Percentiles rank a stretch among this genome's conserved stretches.
These are phyloP conservation scores for Podosphaera fusca DNA, from an alignment of 2,329 filamentous ascomycete species.

Conservation along the genomic window DNA sequence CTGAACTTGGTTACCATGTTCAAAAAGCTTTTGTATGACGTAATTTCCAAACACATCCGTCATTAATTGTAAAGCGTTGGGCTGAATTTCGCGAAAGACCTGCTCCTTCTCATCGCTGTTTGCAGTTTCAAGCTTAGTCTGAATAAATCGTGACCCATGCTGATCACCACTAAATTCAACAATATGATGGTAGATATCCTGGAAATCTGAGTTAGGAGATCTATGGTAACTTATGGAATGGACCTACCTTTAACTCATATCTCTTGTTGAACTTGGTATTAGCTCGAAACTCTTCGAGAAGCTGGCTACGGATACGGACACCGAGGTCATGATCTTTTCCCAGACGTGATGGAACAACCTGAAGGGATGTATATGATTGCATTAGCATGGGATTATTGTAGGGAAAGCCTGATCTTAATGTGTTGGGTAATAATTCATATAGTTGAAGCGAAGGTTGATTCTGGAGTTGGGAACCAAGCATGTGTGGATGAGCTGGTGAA, in stretches of 20 bases:
- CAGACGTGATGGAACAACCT: slow-evolving; percentile 12
- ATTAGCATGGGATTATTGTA: slow-evolving; percentile 17
- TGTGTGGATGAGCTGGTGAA: slow-evolving; percentile 14
- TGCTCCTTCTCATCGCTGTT: slow-evolving; percentile 91
- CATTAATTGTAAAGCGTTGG: slow-evolving; percentile 73
- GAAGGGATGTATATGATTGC: slow-evolving; percentile 9
- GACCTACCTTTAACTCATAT: slow-evolving; percentile 51
- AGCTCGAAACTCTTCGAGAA: slow-evolving; percentile 60
- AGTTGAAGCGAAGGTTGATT: slow-evolving; percentile 17
- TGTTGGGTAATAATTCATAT: slow-evolving; percentile 19
- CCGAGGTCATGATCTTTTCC: slow-evolving; percentile 16
- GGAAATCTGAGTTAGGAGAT: background rate
- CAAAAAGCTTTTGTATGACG: slow-evolving; percentile 93
- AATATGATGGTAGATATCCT: slow-evolving; percentile 67
- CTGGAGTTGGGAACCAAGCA: slow-evolving; percentile 18
- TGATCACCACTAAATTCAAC: slow-evolving; percentile 94
- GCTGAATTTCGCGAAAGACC: slow-evolving; percentile 68
- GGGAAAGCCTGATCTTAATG: slow-evolving; percentile 16
- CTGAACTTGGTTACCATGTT: slow-evolving; percentile 82
- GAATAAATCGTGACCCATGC: slow-evolving; percentile 85
- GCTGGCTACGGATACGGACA: slow-evolving; percentile 39
- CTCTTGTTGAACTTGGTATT: slow-evolving; percentile 47
- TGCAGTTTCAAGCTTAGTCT: slow-evolving; percentile 72
- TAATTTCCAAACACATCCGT: slow-evolving; percentile 96
- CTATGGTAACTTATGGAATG: background rate